Evolutionary conservation across 2,329 filamentous ascomycete genomes (phyloP).

Genomic region (Ustulina deusta): DNA sequence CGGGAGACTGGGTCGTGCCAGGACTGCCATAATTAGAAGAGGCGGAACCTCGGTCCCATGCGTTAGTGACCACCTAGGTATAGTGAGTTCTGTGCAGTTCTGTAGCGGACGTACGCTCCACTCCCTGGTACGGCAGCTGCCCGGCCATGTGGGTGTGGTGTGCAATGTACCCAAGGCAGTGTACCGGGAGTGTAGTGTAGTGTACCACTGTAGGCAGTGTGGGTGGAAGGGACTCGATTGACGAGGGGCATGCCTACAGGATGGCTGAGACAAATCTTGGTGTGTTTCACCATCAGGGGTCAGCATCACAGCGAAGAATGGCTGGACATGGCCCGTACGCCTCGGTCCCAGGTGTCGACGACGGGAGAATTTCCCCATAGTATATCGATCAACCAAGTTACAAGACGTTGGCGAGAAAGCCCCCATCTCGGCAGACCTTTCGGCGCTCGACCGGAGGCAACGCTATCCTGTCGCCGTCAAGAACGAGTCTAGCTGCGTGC

Average conservation of each 20-base stretch:
- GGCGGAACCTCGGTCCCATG: constrained; percentile 25
- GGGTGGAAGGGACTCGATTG: constrained; percentile 22
- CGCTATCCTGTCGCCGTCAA: constrained; percentile 19
- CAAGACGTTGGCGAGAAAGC: constrained; percentile 23
- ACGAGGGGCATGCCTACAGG: constrained; percentile 20
- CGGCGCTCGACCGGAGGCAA: constrained; percentile 6
- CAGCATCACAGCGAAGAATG: constrained; percentile 11
- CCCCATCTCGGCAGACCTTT: constrained; percentile 30
- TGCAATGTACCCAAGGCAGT: no score
- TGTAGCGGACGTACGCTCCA: neutral
- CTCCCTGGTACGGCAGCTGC: constrained; percentile 36
- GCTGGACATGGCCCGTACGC: constrained; percentile 13
- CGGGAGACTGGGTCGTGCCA: constrained; percentile 44
- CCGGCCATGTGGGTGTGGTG: constrained; percentile 37
- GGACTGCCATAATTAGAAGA: constrained; percentile 45
- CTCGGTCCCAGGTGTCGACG: constrained; percentile 17
- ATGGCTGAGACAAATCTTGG: constrained; percentile 33
- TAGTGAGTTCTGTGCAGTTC: constrained; percentile 26
- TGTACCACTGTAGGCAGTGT: neutral
- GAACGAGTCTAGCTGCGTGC: constrained; percentile 16
- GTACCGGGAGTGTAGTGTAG: constrained; percentile 4
- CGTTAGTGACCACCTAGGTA: constrained; percentile 30
- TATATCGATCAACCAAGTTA: constrained; percentile 14
- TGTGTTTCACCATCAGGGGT: constrained; percentile 32
- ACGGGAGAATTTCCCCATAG: constrained; percentile 19